These are phyloP conservation scores for Periconia macrospinosa DNA, from an alignment of 2,329 filamentous ascomycete genomes.

Conservation along the genomic window DNA sequence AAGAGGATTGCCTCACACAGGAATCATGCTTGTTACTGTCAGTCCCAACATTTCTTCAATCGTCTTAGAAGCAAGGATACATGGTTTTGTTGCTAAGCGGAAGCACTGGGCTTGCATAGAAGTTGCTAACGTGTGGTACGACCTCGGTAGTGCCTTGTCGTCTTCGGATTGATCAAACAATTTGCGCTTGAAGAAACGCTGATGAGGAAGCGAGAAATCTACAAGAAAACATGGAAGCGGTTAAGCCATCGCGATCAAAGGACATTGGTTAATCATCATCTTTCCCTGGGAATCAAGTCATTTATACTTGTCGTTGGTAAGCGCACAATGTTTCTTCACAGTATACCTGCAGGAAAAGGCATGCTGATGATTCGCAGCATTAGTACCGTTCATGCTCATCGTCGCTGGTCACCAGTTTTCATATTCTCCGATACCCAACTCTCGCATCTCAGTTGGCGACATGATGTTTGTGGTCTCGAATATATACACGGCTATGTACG, in stretches of 20 bases:
- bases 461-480: slow-evolving; percentile 1
- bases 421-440: neutral
- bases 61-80: neutral
- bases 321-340: neutral
- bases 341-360: neutral
- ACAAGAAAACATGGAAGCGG: neutral
- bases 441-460: neutral
- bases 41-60: neutral
- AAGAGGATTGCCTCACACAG: neutral
- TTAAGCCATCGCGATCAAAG: slow-evolving; percentile 1
- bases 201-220: neutral
- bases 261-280: slow-evolving; percentile 5
- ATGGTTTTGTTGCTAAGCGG: too few species aligned
- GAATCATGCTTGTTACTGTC: slow-evolving; percentile 1
- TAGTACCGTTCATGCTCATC: neutral
- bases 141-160: neutral
- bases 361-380: neutral
- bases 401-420: neutral
- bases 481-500: slow-evolving; percentile 4
- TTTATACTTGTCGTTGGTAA: slow-evolving; percentile 1
- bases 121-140: neutral
- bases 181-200: neutral
- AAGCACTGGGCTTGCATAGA: too few species aligned
- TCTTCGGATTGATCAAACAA: slow-evolving; percentile 1
- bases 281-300: neutral